phyloP scores from a whole-genome alignment of 2,329 filamentous ascomycete species.

The Eutypa lata region DNA sequence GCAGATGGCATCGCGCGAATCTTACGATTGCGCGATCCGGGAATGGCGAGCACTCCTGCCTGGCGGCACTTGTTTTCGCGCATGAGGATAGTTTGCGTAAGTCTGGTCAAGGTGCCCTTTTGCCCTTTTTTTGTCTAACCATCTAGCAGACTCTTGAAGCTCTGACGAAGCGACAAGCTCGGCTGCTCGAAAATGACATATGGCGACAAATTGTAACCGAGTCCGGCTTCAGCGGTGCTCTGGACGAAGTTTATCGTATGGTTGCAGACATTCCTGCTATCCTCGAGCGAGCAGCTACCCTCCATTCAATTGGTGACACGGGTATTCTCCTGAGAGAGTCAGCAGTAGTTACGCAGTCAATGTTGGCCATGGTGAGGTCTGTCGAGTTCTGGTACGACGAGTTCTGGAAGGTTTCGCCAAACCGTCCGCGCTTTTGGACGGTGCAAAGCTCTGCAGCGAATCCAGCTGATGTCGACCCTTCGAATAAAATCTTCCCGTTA shows the following conservation, averaged over 20 bases:
- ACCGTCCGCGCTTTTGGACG: constrained; percentile 8
- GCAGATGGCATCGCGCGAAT: constrained; percentile 14
- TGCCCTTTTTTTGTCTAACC: constrained; percentile 5
- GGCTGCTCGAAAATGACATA: constrained; percentile 13
- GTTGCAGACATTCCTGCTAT: constrained; percentile 10
- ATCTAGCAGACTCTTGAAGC: constrained; percentile 9
- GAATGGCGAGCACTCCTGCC: constrained; percentile 10
- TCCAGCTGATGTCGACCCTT: constrained; percentile 8
- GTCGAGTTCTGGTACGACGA: constrained; percentile 11
- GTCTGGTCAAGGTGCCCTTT: constrained; percentile 1
- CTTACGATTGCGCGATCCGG: constrained; percentile 12
- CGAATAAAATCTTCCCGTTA: constrained; percentile 10
- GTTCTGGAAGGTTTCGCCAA: constrained; percentile 10
- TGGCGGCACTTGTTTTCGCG: constrained; percentile 17
- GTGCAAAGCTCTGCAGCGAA: constrained; percentile 11
- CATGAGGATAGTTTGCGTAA: constrained; percentile 17
- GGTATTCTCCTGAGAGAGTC: constrained; percentile 8
- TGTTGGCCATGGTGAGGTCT: constrained; percentile 7
- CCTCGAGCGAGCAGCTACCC: constrained; percentile 10
- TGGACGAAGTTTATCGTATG: constrained; percentile 14
- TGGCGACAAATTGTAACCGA: constrained; percentile 14
- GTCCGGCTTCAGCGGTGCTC: constrained; percentile 8
- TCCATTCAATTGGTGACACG: constrained; percentile 8
- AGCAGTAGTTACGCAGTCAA: constrained; percentile 4
- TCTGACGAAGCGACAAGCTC: constrained; percentile 12